Conservation (phyloP, 2,329 filamentous ascomycete genomes). For the Fusarium abutilonis region DNA sequence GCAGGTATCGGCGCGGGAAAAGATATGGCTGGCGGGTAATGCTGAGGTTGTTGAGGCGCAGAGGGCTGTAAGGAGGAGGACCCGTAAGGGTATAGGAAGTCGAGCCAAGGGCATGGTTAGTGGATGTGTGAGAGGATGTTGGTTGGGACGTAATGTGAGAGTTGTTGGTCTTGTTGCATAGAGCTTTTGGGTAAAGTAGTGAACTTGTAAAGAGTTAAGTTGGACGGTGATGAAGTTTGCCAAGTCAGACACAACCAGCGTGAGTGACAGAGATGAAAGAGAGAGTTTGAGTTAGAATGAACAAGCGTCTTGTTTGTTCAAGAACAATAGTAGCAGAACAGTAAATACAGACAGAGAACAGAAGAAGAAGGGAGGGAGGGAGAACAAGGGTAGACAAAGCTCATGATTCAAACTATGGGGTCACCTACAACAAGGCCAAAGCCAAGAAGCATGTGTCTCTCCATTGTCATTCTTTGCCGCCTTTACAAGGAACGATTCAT, state of each 20-base stretch:
- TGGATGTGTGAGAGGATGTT: constrained; percentile 5
- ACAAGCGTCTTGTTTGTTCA: constrained; percentile 35
- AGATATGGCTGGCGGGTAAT: constrained; percentile 52
- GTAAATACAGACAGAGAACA: constrained; percentile 18
- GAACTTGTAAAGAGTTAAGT: constrained; percentile 12
- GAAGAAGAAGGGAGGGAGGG: not conserved
- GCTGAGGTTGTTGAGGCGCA: constrained; percentile 53
- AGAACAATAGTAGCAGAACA: constrained; percentile 15
- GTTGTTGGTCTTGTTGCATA: constrained; percentile 13
- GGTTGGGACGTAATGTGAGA: constrained; percentile 1
- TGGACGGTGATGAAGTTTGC: constrained; percentile 1
- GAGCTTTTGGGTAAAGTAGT: constrained; percentile 1
- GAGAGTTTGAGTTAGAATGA: constrained; percentile 13
- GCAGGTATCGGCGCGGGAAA: constrained; percentile 61
- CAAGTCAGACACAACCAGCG: constrained; percentile 37
- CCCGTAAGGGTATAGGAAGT: constrained; percentile 45
- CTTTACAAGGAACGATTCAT: constrained; percentile 29
- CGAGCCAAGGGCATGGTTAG: constrained; percentile 32
- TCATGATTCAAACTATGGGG: constrained; percentile 18
- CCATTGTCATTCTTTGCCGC: constrained; percentile 21
- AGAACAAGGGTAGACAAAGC: constrained; percentile 23
- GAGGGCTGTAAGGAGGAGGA: constrained; percentile 53
- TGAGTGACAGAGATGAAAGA: constrained; percentile 15
- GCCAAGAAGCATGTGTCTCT: constrained; percentile 4
- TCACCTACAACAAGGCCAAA: constrained; percentile 24